Conservation (phyloP, 2,329 filamentous ascomycete genomes). For the Cercospora sojina region DNA sequence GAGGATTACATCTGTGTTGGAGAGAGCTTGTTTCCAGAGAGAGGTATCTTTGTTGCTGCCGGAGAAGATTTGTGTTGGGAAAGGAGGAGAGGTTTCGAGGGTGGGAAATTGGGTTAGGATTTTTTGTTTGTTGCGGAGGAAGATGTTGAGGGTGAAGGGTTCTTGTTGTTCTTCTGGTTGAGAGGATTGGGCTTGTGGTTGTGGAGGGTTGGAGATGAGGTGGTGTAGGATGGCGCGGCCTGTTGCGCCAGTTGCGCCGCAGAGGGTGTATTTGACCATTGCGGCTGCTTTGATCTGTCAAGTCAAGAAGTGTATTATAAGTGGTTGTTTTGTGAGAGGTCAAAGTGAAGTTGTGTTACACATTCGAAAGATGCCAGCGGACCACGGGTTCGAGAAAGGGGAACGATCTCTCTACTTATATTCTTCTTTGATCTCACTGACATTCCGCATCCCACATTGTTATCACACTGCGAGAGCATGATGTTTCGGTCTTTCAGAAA, state of each 20-base stretch:
- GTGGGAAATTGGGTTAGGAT: background rate
- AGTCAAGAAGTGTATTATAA: background rate
- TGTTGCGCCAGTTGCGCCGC: slow-evolving; percentile 8
- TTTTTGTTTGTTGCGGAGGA: slow-evolving; percentile 5
- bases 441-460: background rate
- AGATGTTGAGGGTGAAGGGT: slow-evolving; percentile 6
- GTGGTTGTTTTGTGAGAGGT: background rate
- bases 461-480: background rate
- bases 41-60: background rate
- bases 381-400: background rate
- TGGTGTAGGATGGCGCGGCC: background rate
- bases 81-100: background rate
- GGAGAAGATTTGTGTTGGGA: background rate
- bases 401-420: background rate
- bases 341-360: background rate
- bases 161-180: background rate
- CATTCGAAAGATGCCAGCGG: background rate
- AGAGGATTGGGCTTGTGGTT: background rate
- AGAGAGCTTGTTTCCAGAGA: background rate
- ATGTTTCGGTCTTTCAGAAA: background rate
- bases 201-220: background rate
- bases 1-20: background rate
- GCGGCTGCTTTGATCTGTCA: background rate
- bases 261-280: slow-evolving; percentile 1
- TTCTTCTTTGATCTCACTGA: background rate